Base-by-base conservation (phyloP, 177 flowering plant species). In the Tripterygium wilfordii region DNA sequence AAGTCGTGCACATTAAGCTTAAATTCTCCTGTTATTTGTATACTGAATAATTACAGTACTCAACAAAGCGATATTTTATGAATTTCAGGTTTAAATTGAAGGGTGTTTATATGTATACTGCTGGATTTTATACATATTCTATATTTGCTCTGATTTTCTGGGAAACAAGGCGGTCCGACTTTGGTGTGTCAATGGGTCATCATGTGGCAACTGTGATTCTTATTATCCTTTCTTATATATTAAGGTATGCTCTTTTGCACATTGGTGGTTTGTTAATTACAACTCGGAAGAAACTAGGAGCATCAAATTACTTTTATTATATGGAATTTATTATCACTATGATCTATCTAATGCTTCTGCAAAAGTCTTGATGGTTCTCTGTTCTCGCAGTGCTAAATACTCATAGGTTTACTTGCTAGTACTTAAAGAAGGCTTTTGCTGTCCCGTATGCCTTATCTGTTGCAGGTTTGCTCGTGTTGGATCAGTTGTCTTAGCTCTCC, bases 81-180 rank as follows among this genome's bases (percentile, higher is more conserved):
- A 10, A 43, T 27, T 42, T n/a, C 72, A 88, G 96, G 62, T 74
- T 85, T 54, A 81, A 85, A 57, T 57, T 88, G 72, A 88, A 85
- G 56, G 80, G 62, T 20, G 21, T 80, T 45, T 83, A 82, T 51
- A 80, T 85, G 85, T 83, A 77, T 49, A 58, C 66, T 58, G 95
- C 78, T 47, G 96, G 96, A 58, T 88, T 88, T 63, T 88, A 88
- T 59, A 63, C 72, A 12, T 88, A 85, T 65, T 85, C 96, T 36
- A 75, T 80, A 54, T 88, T 85, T 66, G 90, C 96, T 56, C 62
- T 88, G 69, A 43, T 88, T 19, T 85, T 80, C 52, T 88, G 94
- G 94, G 96, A 88, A 64, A 88, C 91, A 40, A 79, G 91, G 66
- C 86, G 95, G 19, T 70, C 83, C 14, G 96, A 85, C 62, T 88